A percentile compares a stretch with the other conserved stretches of the same genome.
Evolutionary conservation across 1,284 basidiomycete species (phyloP).

Genomic region (Mixia osmundae): DNA sequence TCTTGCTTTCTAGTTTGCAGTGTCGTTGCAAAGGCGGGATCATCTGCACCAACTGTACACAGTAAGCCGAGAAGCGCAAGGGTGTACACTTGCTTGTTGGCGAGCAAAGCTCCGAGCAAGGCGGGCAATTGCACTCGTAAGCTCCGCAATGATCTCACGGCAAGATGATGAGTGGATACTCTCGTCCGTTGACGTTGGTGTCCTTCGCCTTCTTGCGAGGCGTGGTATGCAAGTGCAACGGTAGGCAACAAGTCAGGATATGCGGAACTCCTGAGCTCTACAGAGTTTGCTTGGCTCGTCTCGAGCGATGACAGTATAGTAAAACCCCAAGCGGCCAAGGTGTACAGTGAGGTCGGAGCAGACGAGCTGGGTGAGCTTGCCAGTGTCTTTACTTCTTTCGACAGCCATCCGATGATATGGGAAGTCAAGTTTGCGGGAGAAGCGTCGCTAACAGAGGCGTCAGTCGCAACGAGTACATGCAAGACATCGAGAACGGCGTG

Average conservation of each 20-base stretch:
- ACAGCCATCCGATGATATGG: background rate
- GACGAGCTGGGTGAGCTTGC: too few species aligned
- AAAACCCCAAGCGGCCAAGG: background rate
- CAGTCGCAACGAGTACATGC: background rate
- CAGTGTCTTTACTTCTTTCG: background rate
- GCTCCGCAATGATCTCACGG: too few species aligned
- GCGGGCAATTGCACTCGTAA: background rate
- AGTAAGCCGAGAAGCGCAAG: too few species aligned
- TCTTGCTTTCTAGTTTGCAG: constrained; percentile 9
- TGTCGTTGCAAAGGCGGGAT: too few species aligned
- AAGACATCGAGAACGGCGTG: background rate
- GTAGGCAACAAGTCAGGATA: too few species aligned
- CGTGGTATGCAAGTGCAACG: too few species aligned
- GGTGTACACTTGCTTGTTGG: too few species aligned
- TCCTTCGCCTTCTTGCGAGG: too few species aligned
- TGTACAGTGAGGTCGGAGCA: background rate
- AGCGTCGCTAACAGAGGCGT: background rate
- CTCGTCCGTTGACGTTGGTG: too few species aligned
- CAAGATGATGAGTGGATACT: too few species aligned
- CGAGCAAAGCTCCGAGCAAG: background rate
- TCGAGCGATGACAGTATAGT: background rate
- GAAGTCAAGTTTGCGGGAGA: background rate
- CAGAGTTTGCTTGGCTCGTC: background rate
- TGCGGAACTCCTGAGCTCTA: too few species aligned
- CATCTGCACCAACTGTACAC: too few species aligned